Base-by-base conservation (phyloP, 192 early-diverging fungal genomes). In the Coemansia sp. region DNA sequence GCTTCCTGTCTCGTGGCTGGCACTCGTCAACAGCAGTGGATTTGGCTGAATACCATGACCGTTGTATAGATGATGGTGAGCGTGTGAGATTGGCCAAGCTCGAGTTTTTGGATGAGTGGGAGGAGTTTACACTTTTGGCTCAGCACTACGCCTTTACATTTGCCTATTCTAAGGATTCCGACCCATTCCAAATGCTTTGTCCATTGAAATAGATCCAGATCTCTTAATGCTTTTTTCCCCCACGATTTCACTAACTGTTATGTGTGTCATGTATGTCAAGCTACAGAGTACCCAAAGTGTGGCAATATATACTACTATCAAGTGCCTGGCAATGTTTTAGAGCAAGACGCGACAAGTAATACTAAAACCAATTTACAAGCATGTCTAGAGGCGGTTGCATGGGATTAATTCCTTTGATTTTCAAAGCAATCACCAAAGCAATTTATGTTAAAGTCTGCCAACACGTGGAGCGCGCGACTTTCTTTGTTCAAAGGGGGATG, bases 61-160 rank as follows among this genome's bases (percentile, higher is more conserved):
- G 63, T 0, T 68, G 70, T 43, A 46, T 77, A 14, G 28, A 50
- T 1, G n/a, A 62, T 0, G 35, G 16, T 2, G 84, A 85, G 63
- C 69, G 61, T 6, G 60, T 63, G 6, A 88, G 95, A 42, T 83
- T 98, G 32, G 82, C 86, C 9, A 68, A 72, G 63, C 73, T 98
- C 37, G 95, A 98, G 72, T 86, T 95, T 14, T 86, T 96, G 68
- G 95, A 96, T 75, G 95, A 98, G 84, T 73, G 94, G 39, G 96
- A 98, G 75, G 95, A 95, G 78, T 98, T 94, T 91, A 76, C 71
- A 28, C 68, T 98, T 17, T 83, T 98, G 35, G 87, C 88, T 2
- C 77, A 76, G 4, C 96, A 98, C 84, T 98, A 98, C 63, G 95
- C 93, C 44, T 84, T 96, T 50, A 86, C 92, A 0, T 91, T 88